A percentile compares a stretch with the other conserved stretches of the same genome.
Conservation (phyloP, 208 protist species). For the Angomonas desouzai region DNA sequence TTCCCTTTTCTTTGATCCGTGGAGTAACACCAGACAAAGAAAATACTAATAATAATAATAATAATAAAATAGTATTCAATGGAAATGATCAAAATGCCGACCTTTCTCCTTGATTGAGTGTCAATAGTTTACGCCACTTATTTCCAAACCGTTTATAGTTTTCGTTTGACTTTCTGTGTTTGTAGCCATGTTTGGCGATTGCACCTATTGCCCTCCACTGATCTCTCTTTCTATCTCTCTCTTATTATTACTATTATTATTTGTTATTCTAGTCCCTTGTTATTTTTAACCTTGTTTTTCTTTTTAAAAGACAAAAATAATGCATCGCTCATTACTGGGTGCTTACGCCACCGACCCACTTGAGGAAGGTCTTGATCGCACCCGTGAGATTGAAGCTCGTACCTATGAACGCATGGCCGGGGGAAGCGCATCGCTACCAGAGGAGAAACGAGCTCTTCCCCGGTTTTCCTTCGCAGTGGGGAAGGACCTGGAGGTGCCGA, state of each 20-base stretch:
- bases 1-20: too few species aligned
- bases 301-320: background rate
- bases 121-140: too few species aligned
- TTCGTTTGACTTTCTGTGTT: too few species aligned
- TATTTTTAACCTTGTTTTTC: background rate
- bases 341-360: background rate
- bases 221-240: background rate
- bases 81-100: too few species aligned
- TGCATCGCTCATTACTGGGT: background rate
- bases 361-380: background rate
- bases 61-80: too few species aligned
- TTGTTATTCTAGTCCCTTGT: background rate
- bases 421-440: background rate
- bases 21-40: too few species aligned
- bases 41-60: too few species aligned
- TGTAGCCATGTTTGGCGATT: too few species aligned
- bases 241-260: conserved; percentile 4
- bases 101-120: too few species aligned
- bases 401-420: background rate
- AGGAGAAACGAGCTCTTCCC: background rate
- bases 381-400: background rate
- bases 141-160: too few species aligned
- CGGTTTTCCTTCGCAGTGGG: background rate
- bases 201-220: too few species aligned
- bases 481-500: background rate